Conservation (phyloP, 2,329 filamentous ascomycete genomes). For the Fusarium coicis region DNA sequence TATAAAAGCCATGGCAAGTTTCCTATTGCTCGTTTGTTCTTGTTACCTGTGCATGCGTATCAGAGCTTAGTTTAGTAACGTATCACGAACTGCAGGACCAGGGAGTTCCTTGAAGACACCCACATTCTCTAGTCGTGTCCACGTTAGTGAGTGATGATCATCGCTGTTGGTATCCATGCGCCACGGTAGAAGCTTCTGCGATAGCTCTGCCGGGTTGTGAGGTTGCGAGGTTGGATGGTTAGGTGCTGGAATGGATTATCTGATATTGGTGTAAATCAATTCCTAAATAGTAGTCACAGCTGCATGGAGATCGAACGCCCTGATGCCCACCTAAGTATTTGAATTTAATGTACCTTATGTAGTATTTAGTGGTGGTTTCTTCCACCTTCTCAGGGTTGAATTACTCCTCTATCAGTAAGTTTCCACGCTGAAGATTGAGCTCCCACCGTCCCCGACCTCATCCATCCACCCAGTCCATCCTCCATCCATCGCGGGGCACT, state of each 20-base stretch:
- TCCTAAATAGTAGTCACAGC: not conserved
- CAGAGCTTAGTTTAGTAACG: not conserved
- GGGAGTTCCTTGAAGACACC: constrained; percentile 14
- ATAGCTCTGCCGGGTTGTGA: constrained; percentile 14
- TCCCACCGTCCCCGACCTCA: not conserved
- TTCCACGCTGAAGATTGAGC: not conserved
- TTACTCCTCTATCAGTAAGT: not conserved
- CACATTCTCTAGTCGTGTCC: not conserved
- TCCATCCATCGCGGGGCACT: constrained; percentile 31
- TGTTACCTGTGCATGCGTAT: not conserved
- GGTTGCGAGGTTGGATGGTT: not conserved
- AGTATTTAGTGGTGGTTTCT: not conserved
- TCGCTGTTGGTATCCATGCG: not conserved
- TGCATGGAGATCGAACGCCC: not conserved
- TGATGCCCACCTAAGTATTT: not conserved
- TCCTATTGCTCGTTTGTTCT: not conserved
- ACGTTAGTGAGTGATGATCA: constrained; percentile 6
- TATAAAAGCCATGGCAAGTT: not conserved
- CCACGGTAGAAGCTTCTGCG: not conserved
- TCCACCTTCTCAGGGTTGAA: not conserved
- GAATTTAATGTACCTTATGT: too few species aligned
- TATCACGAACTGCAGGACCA: not conserved
- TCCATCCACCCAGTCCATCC: too few species aligned
- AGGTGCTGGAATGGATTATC: constrained; percentile 12
- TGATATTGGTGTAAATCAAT: constrained; percentile 7